Base-by-base conservation (phyloP, 129 eudicot genomes). In the Artemisia annua region DNA sequence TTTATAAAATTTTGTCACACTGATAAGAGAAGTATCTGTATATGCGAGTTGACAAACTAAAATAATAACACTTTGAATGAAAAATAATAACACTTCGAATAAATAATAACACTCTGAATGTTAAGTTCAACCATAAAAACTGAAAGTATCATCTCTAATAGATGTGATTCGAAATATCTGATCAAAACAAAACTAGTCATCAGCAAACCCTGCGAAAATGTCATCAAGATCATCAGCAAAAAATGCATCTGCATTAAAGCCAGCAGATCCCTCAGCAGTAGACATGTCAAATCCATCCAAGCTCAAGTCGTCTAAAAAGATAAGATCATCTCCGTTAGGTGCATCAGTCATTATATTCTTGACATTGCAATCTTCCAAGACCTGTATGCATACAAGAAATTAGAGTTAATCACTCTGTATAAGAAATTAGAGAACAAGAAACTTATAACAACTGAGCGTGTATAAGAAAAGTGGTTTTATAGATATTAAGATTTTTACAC, bases 241-340 rank as follows among this genome's bases (percentile, higher is more conserved):
- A 14, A 72, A 22, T 13, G 48, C n/a, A 28, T 73, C 63, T 11
- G 18, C 7, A 15, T 7, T 26, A 74, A 17, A 53, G n/a, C 14
- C 63, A 73, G 11, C 9, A 50, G n/a, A 56, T 56, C 55, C 22
- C 17, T 54, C 75, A 55, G 7, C 5, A 2, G 3, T 0, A 70
- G 55, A 70, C 35, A 35, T 70, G 65, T 51, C 3, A 54, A 50
- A 53, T 32, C 18, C 30, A 17, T 70, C 54, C 17, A 18, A 13
- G 39, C 54, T 61, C 71, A 74, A 74, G 54, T 74, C 78, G 2
- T 74, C 71, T 11, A 63, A 30, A 51, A 5, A 28, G 19, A 63
- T 13, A 17, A 22, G 53, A 30, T 30, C 24, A 63, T 53, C 78
- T 5, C 51, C 69, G 1, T 62, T 63, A 13, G 70, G 55, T 8